These are phyloP conservation scores for Colletotrichum sp. DNA, from an alignment of 2,329 filamentous ascomycete species.

Conservation along the genomic window DNA sequence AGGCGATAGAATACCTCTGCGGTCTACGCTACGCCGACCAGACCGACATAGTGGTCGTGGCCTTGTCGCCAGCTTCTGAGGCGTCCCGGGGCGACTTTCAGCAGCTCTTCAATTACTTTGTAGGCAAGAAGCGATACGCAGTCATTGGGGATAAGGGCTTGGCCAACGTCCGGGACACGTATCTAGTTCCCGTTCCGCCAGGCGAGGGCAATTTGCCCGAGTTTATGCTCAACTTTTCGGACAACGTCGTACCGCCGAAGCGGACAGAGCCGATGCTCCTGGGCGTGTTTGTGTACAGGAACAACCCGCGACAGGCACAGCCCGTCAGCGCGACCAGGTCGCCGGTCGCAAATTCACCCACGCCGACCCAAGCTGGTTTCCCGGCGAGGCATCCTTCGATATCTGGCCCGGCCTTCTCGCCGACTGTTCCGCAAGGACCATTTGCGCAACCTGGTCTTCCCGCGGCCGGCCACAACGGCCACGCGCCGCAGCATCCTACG, in stretches of 20 bases:
- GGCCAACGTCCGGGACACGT: slow-evolving; percentile 84
- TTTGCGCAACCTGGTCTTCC: slow-evolving; percentile 12
- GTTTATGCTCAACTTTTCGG: slow-evolving; percentile 87
- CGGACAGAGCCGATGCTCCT: slow-evolving; percentile 79
- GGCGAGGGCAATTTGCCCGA: slow-evolving; percentile 77
- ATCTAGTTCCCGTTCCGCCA: slow-evolving; percentile 83
- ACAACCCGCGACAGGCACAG: slow-evolving; percentile 49
- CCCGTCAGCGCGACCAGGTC: slow-evolving; percentile 26
- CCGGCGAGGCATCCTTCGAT: slow-evolving; percentile 51
- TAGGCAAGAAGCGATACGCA: slow-evolving; percentile 80
- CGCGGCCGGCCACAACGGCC: background rate
- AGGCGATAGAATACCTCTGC: slow-evolving; percentile 90
- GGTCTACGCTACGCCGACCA: slow-evolving; percentile 81
- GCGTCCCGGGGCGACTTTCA: slow-evolving; percentile 69
- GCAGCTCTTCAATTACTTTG: slow-evolving; percentile 86
- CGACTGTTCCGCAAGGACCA: slow-evolving; percentile 34
- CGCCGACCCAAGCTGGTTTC: slow-evolving; percentile 39
- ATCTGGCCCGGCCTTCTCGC: slow-evolving; percentile 59
- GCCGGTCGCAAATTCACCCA: slow-evolving; percentile 30
- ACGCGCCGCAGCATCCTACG: slow-evolving; percentile 20
- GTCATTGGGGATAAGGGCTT: slow-evolving; percentile 80
- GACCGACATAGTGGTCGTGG: slow-evolving; percentile 84
- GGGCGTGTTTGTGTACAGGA: slow-evolving; percentile 83
- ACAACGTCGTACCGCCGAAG: slow-evolving; percentile 77
- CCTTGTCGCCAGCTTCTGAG: slow-evolving; percentile 69